Percentiles rank a stretch among this genome's conserved stretches.
Conservation (phyloP, 768 basidiomycete species). For the Rhodotorula kratochvilovae region DNA sequence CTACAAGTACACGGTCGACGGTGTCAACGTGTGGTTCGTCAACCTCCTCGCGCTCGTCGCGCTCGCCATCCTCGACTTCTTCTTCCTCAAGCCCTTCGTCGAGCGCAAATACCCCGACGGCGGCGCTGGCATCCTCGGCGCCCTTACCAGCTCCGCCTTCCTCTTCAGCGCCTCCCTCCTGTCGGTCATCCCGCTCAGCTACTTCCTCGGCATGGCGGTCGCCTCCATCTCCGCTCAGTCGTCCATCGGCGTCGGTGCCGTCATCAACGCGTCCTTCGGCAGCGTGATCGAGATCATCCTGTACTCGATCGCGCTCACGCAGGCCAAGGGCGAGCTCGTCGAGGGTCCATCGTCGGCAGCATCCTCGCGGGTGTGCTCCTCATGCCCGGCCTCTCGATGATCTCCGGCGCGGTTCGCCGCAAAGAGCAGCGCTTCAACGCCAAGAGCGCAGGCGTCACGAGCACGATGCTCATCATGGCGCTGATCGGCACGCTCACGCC, state of each 20-base stretch:
- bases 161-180: conserved; percentile 80
- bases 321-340: conserved; percentile 85
- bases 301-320: conserved; percentile 81
- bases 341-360: conserved; percentile 96
- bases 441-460: conserved; percentile 97
- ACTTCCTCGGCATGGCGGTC: conserved; percentile 99
- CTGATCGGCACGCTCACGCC: conserved; percentile 93
- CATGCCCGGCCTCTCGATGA: conserved; percentile 97
- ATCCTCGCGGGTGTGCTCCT: conserved; percentile 89
- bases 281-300: conserved; percentile 96
- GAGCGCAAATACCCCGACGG: conserved; percentile 52
- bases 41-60: conserved; percentile 90
- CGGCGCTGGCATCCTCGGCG: conserved; percentile 53
- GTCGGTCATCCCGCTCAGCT: conserved; percentile 92
- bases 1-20: conserved; percentile 98
- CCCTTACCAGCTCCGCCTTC: conserved; percentile 67
- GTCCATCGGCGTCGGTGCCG: conserved; percentile 97
- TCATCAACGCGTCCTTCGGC: conserved; percentile 98
- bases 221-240: conserved; percentile 98
- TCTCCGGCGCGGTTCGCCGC: conserved; percentile 73
- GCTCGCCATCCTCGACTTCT: conserved; percentile 83
- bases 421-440: conserved; percentile 99
- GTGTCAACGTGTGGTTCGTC: conserved; percentile 96
- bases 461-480: conserved; percentile 99
- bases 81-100: conserved; percentile 68